These are phyloP conservation scores for Clitoria ternatea DNA, from an alignment of 306 rosid genomes.

Conservation along the genomic window DNA sequence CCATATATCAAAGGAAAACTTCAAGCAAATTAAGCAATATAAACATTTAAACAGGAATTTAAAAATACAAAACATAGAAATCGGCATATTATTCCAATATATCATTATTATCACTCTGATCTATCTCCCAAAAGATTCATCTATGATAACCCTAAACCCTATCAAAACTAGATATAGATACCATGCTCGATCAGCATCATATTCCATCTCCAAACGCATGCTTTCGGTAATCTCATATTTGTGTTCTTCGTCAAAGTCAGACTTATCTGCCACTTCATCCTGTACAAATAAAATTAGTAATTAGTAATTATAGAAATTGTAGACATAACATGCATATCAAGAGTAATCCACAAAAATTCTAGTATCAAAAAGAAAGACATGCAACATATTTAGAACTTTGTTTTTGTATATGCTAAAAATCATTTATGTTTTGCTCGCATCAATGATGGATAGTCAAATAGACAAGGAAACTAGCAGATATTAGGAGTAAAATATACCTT, in stretches of 20 bases:
- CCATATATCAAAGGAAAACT: not conserved
- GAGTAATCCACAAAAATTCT: not conserved
- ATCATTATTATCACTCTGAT: not conserved
- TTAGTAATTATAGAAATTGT: constrained; percentile 9
- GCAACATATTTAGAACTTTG: not conserved
- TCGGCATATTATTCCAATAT: not conserved
- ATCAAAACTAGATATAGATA: constrained; percentile 37
- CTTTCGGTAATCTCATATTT: constrained; percentile 83
- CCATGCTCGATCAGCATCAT: constrained; percentile 94
- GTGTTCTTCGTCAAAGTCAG: constrained; percentile 49
- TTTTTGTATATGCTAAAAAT: not conserved
- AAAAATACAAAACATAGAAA: not conserved
- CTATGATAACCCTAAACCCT: not conserved
- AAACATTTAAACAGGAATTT: not conserved
- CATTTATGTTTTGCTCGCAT: not conserved
- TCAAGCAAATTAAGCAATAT: not conserved
- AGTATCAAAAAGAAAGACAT: not conserved
- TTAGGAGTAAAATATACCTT: constrained; percentile 44
- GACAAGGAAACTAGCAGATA: not conserved
- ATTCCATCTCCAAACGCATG: constrained; percentile 95
- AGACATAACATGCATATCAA: not conserved
- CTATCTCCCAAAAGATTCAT: not conserved
- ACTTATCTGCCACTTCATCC: constrained; percentile 51
- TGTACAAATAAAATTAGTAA: constrained; percentile 26
- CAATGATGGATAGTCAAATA: not conserved